Conservation (phyloP, 1,284 basidiomycete genomes). For the Fomes fomentarius region DNA sequence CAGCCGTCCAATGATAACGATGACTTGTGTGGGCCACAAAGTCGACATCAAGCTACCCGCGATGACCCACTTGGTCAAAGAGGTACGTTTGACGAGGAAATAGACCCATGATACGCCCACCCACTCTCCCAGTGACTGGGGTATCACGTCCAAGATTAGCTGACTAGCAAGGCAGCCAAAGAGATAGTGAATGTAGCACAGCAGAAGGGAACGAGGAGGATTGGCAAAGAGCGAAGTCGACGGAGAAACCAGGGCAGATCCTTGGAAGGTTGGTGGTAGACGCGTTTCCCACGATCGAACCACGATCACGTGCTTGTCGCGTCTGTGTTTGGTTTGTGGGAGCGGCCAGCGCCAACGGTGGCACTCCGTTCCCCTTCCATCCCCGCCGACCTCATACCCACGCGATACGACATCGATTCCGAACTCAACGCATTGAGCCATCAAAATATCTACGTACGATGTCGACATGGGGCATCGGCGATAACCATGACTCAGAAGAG, state of each 20-base stretch:
- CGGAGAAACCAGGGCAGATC: constrained; percentile 5
- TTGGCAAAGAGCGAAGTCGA: not conserved
- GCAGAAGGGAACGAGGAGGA: not conserved
- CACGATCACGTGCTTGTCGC: constrained; percentile 24
- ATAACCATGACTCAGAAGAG: constrained; percentile 64
- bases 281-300: not conserved
- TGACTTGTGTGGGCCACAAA: too few relatives aligned
- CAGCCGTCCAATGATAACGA: not conserved
- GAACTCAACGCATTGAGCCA: not conserved
- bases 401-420: constrained; percentile 4
- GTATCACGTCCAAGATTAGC: too few relatives aligned
- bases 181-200: not conserved
- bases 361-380: constrained; percentile 11
- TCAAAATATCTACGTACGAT: constrained; percentile 28
- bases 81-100: too few relatives aligned
- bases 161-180: not conserved
- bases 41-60: too few relatives aligned
- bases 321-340: constrained; percentile 18
- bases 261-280: not conserved
- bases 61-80: too few relatives aligned
- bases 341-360: constrained; percentile 9
- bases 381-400: constrained; percentile 3
- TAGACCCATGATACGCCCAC: too few relatives aligned
- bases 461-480: constrained; percentile 62
- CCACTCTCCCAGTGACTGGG: too few relatives aligned